Base-by-base conservation (phyloP, 1,139 yeast species). In the Protomyces lactucae-debilis region DNA sequence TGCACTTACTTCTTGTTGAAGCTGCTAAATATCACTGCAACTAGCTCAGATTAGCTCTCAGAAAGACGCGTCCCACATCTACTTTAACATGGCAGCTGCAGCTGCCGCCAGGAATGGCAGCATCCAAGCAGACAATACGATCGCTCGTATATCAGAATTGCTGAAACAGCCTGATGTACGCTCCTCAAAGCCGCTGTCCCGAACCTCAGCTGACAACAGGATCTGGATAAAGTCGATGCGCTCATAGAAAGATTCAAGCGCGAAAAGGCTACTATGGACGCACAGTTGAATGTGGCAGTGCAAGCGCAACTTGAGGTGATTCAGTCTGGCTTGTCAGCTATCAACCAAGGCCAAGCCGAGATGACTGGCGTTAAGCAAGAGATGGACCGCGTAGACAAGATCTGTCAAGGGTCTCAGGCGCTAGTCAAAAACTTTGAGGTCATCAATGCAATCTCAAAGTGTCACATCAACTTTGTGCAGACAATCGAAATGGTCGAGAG, bases 211-310 rank as follows among this genome's bases (percentile, higher is more conserved):
- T 28, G 28, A 60, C 68, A 40, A 3, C 69, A 68, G 69, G 88
- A 86, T 69, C 78, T 87, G 66, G 83, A 79, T 61, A 85, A 85
- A 71, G 80, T 85, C 12, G 75, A 79, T 9, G 74, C 78, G 0
- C 76, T 86, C 51, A 82, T 83, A 67, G 85, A 82, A 68, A 88
- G 85, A 70, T 79, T 89, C 65, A 71, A 76, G 53, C 83, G 88
- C 68, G 95, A 89, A 72, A 87, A 87, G 73, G 80, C 87, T 0
- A 81, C 87, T 0, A 76, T 88, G n/a, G 96, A 89, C 70, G 78
- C 83, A 65, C 88, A 87, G 72, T 78, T 89, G 66, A 83, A 83
- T 70, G 78, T 85, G 51, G 85, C 85, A 52, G 84, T 88, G 2
- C 83, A 83, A 70, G 75, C 79, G 3, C 91, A 86, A 70, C 80